Base-by-base conservation (phyloP, 2,329 filamentous ascomycete species). In the Cordyceps javanica region DNA sequence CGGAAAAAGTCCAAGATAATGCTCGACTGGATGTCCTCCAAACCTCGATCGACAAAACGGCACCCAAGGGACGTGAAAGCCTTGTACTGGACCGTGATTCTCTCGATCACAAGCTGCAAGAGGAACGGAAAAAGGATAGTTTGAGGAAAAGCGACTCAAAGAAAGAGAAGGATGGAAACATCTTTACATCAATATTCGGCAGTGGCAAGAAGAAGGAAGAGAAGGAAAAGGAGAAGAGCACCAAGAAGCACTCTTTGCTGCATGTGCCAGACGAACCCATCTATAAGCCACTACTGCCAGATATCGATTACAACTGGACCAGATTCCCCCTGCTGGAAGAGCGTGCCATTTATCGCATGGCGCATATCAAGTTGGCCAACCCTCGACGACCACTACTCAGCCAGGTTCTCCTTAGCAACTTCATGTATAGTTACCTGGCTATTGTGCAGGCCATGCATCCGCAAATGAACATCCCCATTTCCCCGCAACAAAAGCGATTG, bases 381-480 rank as follows among this genome's bases (percentile, higher is more conserved):
- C 94, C 94, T 38, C 87, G 93, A 45, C 87, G 94, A 57, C 89
- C 93, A 41, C 76, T 99, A 53, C 88, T 96, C 68, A 97, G 93
- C 60, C 94, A 99, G 72, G 94, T 99, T 23, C 79, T 99, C 59
- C 82, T 99, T 64, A 97, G 92, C 74, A 99, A 99, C 72, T 99
- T 99, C 73, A 99, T 99, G 94, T 99, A 99, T 75, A 94, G 91
- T 58, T 99, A 99, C 71, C 82, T 99, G 62, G 94, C 94, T 61
- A 99, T 97, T 72, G 94, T 99, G 46, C 94, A 99, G 74, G 91
- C 95, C 67, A 97, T 97, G 90, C 94, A 99, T 71, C 94, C 94
- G 44, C 90, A 96, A 68, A 90, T 97, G 74, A 90, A 95, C 66
- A 87, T 96, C 44, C 90, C 90, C n/a, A 83, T 89, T 36, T 92